Base-by-base conservation (phyloP, 371 early-diverging fungal species). In the Actinomucor elegans region DNA sequence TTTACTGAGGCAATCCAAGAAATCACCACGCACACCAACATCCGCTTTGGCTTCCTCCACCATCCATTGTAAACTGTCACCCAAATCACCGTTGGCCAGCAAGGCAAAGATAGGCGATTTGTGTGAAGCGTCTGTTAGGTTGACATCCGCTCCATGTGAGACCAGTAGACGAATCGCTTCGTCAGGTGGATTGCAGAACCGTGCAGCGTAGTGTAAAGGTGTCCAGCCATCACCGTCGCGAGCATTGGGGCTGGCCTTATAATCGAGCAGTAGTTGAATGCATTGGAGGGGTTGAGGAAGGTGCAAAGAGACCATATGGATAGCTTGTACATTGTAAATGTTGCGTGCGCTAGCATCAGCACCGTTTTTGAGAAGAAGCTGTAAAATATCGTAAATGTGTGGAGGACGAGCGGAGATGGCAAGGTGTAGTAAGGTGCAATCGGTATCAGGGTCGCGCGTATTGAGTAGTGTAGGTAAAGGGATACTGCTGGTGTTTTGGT, bases 201-300 rank as follows among this genome's bases (percentile, higher is more conserved):
- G 67, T 24, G 82, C 79, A 1, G 88, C 88, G 41, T 85, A 87
- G 52, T 91, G 92, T 20, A 90, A 45, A 0, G 90, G 85, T 6
- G 89, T 86, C 90, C 90, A 90, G 3, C 87, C 87, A 59, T 87
- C 88, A 18, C 73, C 71, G 52, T 91, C 90, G n/a, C 67, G 56
- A 10, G 81, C 74, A 52, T 89, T 85, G 9, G 85, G 81, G 18
- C 65, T 55, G 1, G 75, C 66, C 5, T 66, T 65, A 7, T 73
- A 60, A 10, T 41, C 55, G 1, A 75, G 29, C 14, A 75, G 23
- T 7, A 69, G 24, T 23, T 52, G 17, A 8, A 67, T 45, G 3
- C 76, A 60, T 37, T 84, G 56, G 12, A 88, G 43, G 9, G 78
- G 71, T 24, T 68, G 50, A 26, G 64, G 32, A 46, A 69, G 59